Evolutionary conservation across 1,139 yeast genomes (phyloP).

Genomic region (Candida frijolesensis): DNA sequence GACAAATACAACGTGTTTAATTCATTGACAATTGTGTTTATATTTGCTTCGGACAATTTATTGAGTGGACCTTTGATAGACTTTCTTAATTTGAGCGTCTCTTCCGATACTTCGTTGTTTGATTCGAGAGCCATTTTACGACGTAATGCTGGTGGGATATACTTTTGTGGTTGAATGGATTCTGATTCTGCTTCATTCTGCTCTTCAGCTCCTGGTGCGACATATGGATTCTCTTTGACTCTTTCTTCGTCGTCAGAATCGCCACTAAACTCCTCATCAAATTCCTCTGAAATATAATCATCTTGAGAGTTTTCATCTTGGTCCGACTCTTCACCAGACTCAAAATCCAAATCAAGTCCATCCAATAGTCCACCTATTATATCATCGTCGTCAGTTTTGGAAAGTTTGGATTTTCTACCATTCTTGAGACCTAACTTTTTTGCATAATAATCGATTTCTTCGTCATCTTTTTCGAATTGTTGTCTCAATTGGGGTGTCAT

Average conservation of each 20-base stretch:
- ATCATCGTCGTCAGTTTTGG: slow-evolving; percentile 62
- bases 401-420: slow-evolving; percentile 43
- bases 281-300: slow-evolving; percentile 23
- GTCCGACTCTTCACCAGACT: slow-evolving; percentile 13
- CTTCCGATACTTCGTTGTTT: slow-evolving; percentile 42
- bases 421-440: slow-evolving; percentile 74
- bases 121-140: slow-evolving; percentile 47
- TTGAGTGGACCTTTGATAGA: slow-evolving; percentile 80
- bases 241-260: slow-evolving; percentile 17
- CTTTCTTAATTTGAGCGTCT: slow-evolving; percentile 52
- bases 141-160: slow-evolving; percentile 85
- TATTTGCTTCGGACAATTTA: slow-evolving; percentile 82
- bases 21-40: slow-evolving; percentile 68
- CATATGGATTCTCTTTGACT: slow-evolving; percentile 76
- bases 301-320: slow-evolving; percentile 43
- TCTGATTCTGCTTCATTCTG: slow-evolving; percentile 14
- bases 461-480: slow-evolving; percentile 63
- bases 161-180: slow-evolving; percentile 38
- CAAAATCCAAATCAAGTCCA: slow-evolving; percentile 69
- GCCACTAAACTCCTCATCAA: slow-evolving; percentile 62
- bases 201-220: slow-evolving; percentile 59
- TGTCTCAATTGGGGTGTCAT: slow-evolving; percentile 45
- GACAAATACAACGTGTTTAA: slow-evolving; percentile 62
- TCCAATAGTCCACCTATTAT: slow-evolving; percentile 73
- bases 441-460: slow-evolving; percentile 81